These are phyloP conservation scores for Colletotrichum sp. DNA, from an alignment of 2,329 filamentous ascomycete genomes.

Conservation along the genomic window DNA sequence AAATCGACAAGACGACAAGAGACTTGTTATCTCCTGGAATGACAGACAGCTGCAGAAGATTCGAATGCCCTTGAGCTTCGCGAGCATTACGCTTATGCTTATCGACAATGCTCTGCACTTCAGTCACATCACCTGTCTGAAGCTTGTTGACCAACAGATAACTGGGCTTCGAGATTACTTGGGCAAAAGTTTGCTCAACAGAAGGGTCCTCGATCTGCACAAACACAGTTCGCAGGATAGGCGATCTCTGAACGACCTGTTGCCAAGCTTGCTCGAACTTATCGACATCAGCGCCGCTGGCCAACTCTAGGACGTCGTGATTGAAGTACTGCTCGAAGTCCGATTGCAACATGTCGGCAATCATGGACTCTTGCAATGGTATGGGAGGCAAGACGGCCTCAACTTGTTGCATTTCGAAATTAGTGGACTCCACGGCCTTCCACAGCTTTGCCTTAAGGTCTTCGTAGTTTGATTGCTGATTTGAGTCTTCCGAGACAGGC, in stretches of 20 bases:
- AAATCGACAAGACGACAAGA: constrained; percentile 71
- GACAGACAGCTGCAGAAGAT: constrained; percentile 56
- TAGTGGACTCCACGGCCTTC: constrained; percentile 37
- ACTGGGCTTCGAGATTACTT: constrained; percentile 43
- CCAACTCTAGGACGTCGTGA: constrained; percentile 74
- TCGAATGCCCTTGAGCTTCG: constrained; percentile 34
- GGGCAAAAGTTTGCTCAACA: constrained; percentile 55
- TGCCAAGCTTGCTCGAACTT: constrained; percentile 67
- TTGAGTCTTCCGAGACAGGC: constrained; percentile 21
- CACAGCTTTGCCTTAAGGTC: constrained; percentile 38
- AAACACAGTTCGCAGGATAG: constrained; percentile 81
- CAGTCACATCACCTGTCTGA: constrained; percentile 31
- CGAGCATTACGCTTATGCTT: constrained; percentile 41
- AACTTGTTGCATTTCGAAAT: constrained; percentile 42
- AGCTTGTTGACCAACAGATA: constrained; percentile 24
- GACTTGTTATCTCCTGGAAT: constrained; percentile 32
- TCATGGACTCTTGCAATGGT: constrained; percentile 85
- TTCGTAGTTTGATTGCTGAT: constrained; percentile 7
- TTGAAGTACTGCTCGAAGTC: constrained; percentile 83
- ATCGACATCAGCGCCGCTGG: constrained; percentile 55
- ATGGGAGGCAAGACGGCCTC: constrained; percentile 75
- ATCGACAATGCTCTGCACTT: constrained; percentile 39
- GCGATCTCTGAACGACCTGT: constrained; percentile 61
- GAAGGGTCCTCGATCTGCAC: constrained; percentile 65
- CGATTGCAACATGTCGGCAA: constrained; percentile 81